A percentile compares a stretch with the other conserved stretches of the same genome.
phyloP scores from a whole-genome alignment of 257 asterid genomes.

The Ilex aquifolium region DNA sequence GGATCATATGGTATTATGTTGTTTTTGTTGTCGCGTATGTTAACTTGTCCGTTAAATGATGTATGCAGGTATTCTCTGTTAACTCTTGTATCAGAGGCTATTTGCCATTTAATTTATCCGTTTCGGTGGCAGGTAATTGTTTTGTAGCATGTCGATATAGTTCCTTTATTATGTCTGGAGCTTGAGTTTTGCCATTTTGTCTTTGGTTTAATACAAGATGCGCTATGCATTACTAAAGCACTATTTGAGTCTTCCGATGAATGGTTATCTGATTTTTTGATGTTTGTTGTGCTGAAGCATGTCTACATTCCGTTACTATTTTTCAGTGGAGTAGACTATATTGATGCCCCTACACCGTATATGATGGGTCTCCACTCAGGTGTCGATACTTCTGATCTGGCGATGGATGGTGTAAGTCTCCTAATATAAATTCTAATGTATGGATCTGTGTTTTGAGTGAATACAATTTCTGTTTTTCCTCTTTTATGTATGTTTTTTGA shows the following conservation, averaged over 20 bases:
- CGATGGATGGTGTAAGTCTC: slow-evolving; percentile 96
- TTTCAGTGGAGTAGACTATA: slow-evolving; percentile 99
- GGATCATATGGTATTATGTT: no score
- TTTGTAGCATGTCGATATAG: neutral
- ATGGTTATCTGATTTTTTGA: slow-evolving; percentile 44
- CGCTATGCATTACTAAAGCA: slow-evolving; percentile 16
- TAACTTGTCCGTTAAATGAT: neutral
- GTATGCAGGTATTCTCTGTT: slow-evolving; percentile 83
- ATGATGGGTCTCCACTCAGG: slow-evolving; percentile 99
- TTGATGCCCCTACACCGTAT: slow-evolving; percentile 99
- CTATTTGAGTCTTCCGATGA: slow-evolving; percentile 22
- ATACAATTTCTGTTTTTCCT: slow-evolving; percentile 9
- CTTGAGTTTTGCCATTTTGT: neutral
- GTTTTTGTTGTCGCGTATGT: neutral
- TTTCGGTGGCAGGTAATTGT: slow-evolving; percentile 94
- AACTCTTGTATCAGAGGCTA: slow-evolving; percentile 94
- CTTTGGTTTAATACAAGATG: neutral
- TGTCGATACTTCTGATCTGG: slow-evolving; percentile 84
- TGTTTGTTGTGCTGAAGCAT: slow-evolving; percentile 87
- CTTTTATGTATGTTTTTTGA: neutral
- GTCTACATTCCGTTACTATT: slow-evolving; percentile 99
- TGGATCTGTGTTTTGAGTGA: slow-evolving; percentile 7
- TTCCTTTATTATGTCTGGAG: neutral
- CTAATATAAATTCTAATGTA: neutral
- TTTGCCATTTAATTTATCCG: slow-evolving; percentile 96